Base-by-base conservation (phyloP, 2,329 filamentous ascomycete genomes). In the Xylariaceae sp. region DNA sequence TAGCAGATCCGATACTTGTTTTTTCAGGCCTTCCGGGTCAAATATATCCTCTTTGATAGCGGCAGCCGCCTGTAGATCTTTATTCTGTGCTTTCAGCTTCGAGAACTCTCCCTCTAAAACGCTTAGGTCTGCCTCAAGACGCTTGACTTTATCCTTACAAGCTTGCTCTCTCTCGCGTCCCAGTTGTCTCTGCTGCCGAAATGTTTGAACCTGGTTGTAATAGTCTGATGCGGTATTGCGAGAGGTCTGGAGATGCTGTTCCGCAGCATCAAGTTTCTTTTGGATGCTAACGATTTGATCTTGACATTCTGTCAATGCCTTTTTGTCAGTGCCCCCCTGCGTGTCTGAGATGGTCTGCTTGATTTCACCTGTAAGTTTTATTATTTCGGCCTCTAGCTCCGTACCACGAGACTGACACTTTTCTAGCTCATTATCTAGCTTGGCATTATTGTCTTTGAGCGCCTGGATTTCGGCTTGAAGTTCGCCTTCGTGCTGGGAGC, bases 231-330 rank as follows among this genome's bases (percentile, higher is more conserved):
- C 24, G 6, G 43, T 53, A n/a, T 13, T 2, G 15, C 50, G 51
- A 13, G 39, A 20, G 7, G 39, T 41, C 1, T 26, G 8, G 1
- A 53, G 30, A 9, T 36, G 23, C 27, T 6, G 15, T 7, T 48
- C 6, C 18, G 11, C 2, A 23, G 44, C 16, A 6, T 41, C 37
- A 2, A 46, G 35, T 23, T 24, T 16, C 2, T 11, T 26, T 32
- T 52, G 32, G 13, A 55, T 30, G 13, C 23, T 18, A 1, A 2
- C 23, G 13, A 24, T 13, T n/a, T 16, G 15, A 24, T n/a, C 6
- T 6, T 53, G 20, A 20, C 41, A 50, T 7, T 54, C 16, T n/a
- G 33, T 27, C 15, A 49, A 24, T 15, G 23, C 39, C 15, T 46
- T 13, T 2, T 23, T 23, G 3, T 27, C 11, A 4, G 29, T 15